Evolutionary conservation across 345 rosid genomes (phyloP), one percentile per base, ranked within the genome.

Genomic region (Syzygium aromaticum): DNA sequence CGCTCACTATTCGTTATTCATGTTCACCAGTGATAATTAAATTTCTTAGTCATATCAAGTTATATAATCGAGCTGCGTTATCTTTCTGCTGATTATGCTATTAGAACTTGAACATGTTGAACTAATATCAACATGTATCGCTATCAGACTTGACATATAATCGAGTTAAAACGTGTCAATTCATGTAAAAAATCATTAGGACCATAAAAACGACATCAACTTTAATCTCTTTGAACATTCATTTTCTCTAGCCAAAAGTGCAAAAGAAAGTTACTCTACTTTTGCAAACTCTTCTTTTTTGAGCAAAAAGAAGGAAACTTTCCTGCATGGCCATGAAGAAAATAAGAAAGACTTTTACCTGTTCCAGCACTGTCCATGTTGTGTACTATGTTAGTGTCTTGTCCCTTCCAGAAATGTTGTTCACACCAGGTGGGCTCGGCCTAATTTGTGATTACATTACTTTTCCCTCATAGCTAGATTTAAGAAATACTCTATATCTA

Each of bases 151-250:
- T 33, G 6, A 12, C 2, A 0, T 16, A 1, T 4, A 63, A 63
- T 63, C 77, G 2, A 1, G 1, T 64, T 1, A 30, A 28, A 64
- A 64, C 11, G 0, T 28, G 10, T 2, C 0, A 1, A 5, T 30
- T 64, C 38, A 15, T 28, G 21, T 63, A 11, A 16, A 3, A 64
- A 64, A 30, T 67, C 0, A 0, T 4, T 6, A 1, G 8, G 43
- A 15, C 3, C 78, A 67, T 30, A 67, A 67, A 67, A 67, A 30
- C 6, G 1, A 30, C 10, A 28, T 64, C 5, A 4, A 28, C 11
- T 28, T 64, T 28, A 64, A 64, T 30, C 4, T 33, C 23, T 0
- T 30, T 23, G 15, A 64, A 4, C 22, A 28, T 28, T 7, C 30
- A 63, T 15, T 63, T 63, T 28, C 77, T 28, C 33, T 63, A 21